Percentiles rank a stretch among this genome's conserved stretches.
phyloP scores from a whole-genome alignment of 1,284 basidiomycete species.

The Tylopilus sp. region DNA sequence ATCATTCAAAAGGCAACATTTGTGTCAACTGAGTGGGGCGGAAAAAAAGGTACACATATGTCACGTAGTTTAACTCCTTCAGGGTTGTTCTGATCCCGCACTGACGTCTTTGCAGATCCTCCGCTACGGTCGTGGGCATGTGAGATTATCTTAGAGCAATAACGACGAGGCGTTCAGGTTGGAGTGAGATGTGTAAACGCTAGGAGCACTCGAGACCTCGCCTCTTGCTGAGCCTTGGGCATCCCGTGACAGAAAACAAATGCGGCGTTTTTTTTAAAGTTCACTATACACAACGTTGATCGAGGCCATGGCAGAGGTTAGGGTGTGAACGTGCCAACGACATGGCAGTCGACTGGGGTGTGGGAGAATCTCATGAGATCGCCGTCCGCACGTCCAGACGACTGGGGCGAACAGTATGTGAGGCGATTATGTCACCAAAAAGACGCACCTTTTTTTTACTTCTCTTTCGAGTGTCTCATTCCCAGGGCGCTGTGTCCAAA shows the following conservation, averaged over 20 bases:
- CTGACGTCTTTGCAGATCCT: conserved; percentile 21
- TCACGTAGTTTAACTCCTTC: conserved; percentile 31
- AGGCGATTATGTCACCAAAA: conserved; percentile 27
- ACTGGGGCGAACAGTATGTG: conserved; percentile 17
- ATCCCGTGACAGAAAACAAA: background rate
- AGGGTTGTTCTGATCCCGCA: conserved; percentile 28
- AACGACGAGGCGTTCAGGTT: conserved; percentile 9
- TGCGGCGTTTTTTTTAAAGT: conserved; percentile 19
- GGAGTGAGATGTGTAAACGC: background rate
- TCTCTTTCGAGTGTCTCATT: background rate
- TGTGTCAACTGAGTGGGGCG: too few species aligned
- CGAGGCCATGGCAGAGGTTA: conserved; percentile 22
- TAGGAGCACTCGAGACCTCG: conserved; percentile 1
- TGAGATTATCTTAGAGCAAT: conserved; percentile 4
- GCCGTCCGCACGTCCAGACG: conserved; percentile 29
- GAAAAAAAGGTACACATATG: conserved; percentile 4
- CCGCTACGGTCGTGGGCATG: conserved; percentile 6
- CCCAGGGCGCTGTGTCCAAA: background rate
- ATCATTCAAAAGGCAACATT: too few species aligned
- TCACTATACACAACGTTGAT: conserved; percentile 22
- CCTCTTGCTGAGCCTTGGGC: background rate
- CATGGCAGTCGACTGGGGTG: conserved; percentile 17
- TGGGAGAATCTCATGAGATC: conserved; percentile 27
- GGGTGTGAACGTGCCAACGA: conserved; percentile 33
- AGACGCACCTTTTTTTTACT: background rate